A percentile compares a stretch with the other conserved stretches of the same genome.
Evolutionary conservation across 768 basidiomycete genomes (phyloP).

Genomic region (Phlegmacium glaucopus): DNA sequence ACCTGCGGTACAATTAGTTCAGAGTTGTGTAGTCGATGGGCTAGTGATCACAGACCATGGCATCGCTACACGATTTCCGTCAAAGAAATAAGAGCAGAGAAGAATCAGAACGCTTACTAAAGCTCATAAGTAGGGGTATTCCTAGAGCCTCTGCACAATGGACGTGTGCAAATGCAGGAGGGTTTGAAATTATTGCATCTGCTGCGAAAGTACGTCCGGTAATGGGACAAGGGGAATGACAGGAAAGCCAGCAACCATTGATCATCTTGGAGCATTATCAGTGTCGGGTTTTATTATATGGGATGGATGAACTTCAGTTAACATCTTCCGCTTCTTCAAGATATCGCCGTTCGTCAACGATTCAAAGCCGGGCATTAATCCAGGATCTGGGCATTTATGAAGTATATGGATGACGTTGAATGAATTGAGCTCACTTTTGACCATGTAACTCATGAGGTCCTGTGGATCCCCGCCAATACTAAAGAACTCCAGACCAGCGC

Average conservation of each 20-base stretch:
- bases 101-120: conserved; percentile 39
- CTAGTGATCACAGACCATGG: conserved; percentile 40
- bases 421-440: conserved; percentile 46
- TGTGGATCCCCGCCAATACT: conserved; percentile 60
- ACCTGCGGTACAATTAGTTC: conserved; percentile 26
- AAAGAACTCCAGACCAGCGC: conserved; percentile 54
- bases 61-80: conserved; percentile 44
- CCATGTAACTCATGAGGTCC: conserved; percentile 71
- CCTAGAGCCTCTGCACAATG: conserved; percentile 66
- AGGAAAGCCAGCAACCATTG: conserved; percentile 54
- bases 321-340: conserved; percentile 53
- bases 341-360: conserved; percentile 63
- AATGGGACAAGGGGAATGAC: conserved; percentile 42
- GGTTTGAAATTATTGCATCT: conserved; percentile 67
- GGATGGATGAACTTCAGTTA: conserved; percentile 19
- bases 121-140: conserved; percentile 51
- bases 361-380: conserved; percentile 56
- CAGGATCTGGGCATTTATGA: conserved; percentile 44
- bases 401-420: not conserved
- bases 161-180: conserved; percentile 62
- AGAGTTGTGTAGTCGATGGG: not conserved
- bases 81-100: conserved; percentile 5
- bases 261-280: conserved; percentile 41
- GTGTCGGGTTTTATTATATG: not conserved
- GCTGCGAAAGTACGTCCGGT: conserved; percentile 48